Evolutionary conservation across 129 eudicot species (phyloP).

Genomic region (Rutidosis leptorrhynchoides): DNA sequence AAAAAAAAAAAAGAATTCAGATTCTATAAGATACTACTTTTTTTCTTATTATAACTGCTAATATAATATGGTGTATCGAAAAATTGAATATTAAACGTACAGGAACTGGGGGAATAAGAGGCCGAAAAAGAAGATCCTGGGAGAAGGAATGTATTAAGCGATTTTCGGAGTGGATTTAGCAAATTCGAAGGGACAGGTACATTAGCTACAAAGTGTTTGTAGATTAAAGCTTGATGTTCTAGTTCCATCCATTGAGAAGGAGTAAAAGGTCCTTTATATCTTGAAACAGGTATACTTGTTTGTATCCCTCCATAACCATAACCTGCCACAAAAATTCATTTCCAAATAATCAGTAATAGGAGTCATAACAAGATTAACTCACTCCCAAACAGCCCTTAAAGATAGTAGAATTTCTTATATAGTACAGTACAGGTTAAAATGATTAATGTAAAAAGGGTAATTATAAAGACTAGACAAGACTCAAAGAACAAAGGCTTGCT

Average conservation of each 20-base stretch:
- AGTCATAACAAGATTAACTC: not conserved
- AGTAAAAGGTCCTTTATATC: conserved; percentile 75
- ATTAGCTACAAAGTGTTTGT: conserved; percentile 77
- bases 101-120: conserved; percentile 65
- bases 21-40: not conserved
- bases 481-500: conserved; percentile 29
- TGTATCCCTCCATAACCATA: conserved; percentile 38
- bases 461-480: conserved; percentile 29
- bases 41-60: not conserved
- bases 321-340: conserved; percentile 34
- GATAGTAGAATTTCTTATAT: not conserved
- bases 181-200: conserved; percentile 79
- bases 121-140: conserved; percentile 46
- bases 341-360: not conserved
- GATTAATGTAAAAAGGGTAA: not conserved
- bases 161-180: conserved; percentile 61
- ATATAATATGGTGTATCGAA: too few relatives aligned
- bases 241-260: conserved; percentile 92
- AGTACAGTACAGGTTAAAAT: not conserved
- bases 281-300: conserved; percentile 49
- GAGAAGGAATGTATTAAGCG: conserved; percentile 51
- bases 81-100: conserved; percentile 34
- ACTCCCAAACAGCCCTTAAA: conserved; percentile 9
- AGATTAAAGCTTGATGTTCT: conserved; percentile 88
- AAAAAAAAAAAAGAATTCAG: not conserved